A percentile compares a stretch with the other conserved stretches of the same genome.
phyloP scores from a whole-genome alignment of 2,329 filamentous ascomycete genomes.

The Phialophora chinensis region DNA sequence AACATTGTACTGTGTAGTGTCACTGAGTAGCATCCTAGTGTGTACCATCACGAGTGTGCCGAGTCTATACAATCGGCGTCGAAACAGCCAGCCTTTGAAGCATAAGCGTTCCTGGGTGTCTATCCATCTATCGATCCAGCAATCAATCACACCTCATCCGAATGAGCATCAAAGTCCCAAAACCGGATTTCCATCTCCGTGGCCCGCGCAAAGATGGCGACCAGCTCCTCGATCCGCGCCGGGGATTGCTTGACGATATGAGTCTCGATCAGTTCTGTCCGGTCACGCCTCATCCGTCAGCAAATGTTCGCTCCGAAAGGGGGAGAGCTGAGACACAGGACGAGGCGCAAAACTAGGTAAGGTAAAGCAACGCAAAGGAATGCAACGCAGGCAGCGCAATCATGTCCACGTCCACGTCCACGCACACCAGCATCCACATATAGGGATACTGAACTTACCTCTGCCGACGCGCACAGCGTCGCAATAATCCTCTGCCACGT shows the following conservation, averaged over 20 bases:
- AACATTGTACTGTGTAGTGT: not conserved
- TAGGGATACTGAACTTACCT: constrained; percentile 16
- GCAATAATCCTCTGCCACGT: constrained; percentile 78
- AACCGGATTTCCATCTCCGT: constrained; percentile 79
- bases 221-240: constrained; percentile 77
- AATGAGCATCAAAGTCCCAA: constrained; percentile 69
- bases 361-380: not conserved
- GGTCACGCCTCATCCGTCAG: not conserved
- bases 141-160: constrained; percentile 1
- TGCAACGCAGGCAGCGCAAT: not conserved
- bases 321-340: not conserved
- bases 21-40: not conserved
- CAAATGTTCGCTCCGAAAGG: not conserved
- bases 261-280: constrained; percentile 73
- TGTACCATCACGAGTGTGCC: not conserved
- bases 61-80: not conserved
- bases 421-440: not conserved
- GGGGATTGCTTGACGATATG: constrained; percentile 76
- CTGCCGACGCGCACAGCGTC: constrained; percentile 71
- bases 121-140: not conserved
- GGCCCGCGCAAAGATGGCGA: constrained; percentile 84
- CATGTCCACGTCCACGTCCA: not conserved
- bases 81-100: not conserved
- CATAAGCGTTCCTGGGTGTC: not conserved
- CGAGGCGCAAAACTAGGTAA: not conserved